phyloP scores from a whole-genome alignment of 352 stramenopile species.

The Phytopythium kandeliae region DNA sequence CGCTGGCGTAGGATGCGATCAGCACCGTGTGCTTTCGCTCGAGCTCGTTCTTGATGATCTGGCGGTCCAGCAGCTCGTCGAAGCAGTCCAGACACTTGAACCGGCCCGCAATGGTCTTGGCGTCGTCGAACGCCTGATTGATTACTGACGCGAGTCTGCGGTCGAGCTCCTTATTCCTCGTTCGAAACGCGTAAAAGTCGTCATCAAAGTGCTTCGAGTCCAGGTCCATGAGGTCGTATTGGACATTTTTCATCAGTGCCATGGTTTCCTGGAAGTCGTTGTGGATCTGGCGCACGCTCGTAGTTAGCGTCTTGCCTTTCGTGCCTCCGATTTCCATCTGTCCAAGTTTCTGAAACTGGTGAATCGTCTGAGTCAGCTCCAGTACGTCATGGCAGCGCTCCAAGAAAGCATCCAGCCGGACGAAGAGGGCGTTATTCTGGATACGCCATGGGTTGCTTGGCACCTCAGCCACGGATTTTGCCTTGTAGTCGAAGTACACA shows the following conservation, averaged over 20 bases:
- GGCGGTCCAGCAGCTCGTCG: conserved; percentile 76
- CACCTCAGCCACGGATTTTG: conserved; percentile 69
- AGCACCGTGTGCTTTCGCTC: conserved; percentile 83
- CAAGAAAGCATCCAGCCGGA: conserved; percentile 87
- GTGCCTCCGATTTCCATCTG: conserved; percentile 90
- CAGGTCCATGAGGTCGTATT: conserved; percentile 88
- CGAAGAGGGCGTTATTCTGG: conserved; percentile 90
- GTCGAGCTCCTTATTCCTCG: conserved; percentile 87
- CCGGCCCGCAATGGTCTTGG: conserved; percentile 74
- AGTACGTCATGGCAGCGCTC: conserved; percentile 90
- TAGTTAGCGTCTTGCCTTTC: conserved; percentile 91
- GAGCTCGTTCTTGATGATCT: conserved; percentile 86
- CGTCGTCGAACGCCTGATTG: conserved; percentile 91
- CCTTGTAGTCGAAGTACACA: conserved; percentile 92
- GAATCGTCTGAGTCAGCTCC: conserved; percentile 87
- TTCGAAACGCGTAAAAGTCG: conserved; percentile 89
- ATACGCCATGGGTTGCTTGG: conserved; percentile 87
- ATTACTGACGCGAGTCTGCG: conserved; percentile 83
- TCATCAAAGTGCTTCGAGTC: conserved; percentile 90
- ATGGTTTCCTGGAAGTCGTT: conserved; percentile 83
- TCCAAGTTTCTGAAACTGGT: conserved; percentile 84
- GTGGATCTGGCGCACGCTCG: conserved; percentile 86
- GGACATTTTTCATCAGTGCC: conserved; percentile 64
- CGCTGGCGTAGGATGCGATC: conserved; percentile 71
- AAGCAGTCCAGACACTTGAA: conserved; percentile 94